Evolutionary conservation across 1,284 basidiomycete genomes (phyloP).

Genomic region (Cutaneotrichosporon dermatis): DNA sequence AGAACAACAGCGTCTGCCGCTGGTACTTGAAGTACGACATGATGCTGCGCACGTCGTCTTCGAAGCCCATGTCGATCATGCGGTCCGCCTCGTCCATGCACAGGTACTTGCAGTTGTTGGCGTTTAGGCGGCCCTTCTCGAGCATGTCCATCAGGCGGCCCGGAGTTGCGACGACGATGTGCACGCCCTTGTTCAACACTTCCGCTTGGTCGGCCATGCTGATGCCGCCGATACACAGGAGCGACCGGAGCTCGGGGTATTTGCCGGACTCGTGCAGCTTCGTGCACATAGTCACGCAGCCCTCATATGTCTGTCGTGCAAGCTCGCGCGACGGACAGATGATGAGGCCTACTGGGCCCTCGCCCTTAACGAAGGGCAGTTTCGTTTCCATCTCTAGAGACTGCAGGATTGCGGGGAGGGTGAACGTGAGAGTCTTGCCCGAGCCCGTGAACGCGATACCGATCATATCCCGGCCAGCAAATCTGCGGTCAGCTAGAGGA

Average conservation of each 20-base stretch:
- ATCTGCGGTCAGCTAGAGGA: conserved; percentile 52
- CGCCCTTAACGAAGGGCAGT: conserved; percentile 81
- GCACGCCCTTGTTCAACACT: conserved; percentile 80
- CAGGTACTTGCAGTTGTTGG: conserved; percentile 87
- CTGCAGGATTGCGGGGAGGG: conserved; percentile 90
- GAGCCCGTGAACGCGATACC: conserved; percentile 94
- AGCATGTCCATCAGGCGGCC: conserved; percentile 57
- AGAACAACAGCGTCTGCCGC: conserved; percentile 94
- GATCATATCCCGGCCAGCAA: conserved; percentile 86
- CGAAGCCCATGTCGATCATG: conserved; percentile 99
- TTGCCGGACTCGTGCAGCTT: conserved; percentile 69
- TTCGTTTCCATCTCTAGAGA: conserved; percentile 88
- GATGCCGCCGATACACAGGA: conserved; percentile 96
- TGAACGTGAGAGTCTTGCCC: conserved; percentile 87
- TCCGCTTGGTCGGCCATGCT: conserved; percentile 95
- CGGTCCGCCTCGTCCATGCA: conserved; percentile 99
- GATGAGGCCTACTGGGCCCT: conserved; percentile 92
- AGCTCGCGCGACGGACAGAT: conserved; percentile 93
- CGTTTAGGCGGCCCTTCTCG: conserved; percentile 85
- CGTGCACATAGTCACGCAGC: conserved; percentile 76
- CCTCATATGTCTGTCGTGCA: conserved; percentile 94
- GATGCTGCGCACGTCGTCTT: conserved; percentile 96
- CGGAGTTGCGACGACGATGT: conserved; percentile 65
- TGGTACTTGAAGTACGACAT: conserved; percentile 99
- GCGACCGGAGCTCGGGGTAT: conserved; percentile 78